Evolutionary conservation across 148 eudicot species (phyloP), one percentile per base, ranked within the genome.

Genomic region (Nyssa sinensis): DNA sequence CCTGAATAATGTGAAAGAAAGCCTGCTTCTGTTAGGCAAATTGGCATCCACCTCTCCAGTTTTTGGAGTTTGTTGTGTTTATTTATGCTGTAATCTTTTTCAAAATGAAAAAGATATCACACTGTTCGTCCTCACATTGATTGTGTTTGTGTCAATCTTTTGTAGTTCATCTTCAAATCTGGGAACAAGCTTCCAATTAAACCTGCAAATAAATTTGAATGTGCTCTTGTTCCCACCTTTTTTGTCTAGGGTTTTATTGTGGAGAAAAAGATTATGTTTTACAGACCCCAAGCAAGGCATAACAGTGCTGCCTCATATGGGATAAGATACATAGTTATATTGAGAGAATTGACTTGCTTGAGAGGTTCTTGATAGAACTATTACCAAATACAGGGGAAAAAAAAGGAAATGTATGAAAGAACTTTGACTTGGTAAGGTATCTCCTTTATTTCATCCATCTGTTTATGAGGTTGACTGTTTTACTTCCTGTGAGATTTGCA

Each of bases 11-110:
- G 70, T 27, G 73, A 77, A 62, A 76, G 63, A 58, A 77, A 79
- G 61, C 61, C 70, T 61, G 3, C 64, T 68, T 75, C 73, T 66
- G n/a, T 29, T 58, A 13, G 67, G 74, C 59, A 58, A 70, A 53
- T 41, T 35, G 13, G 55, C 55, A 27, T 47, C 59, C 58, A 55
- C 39, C 49, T 70, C 75, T 71, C 86, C 77, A 84, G 47, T 80
- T 84, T 55, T 78, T 72, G 80, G 84, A 65, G 76, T 74, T 74
- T 70, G 67, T 77, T 70, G 77, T 82, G 61, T 76, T 72, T 69
- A 66, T 80, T 75, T 72, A 72, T 72, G 76, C 57, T 80, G 82
- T 67, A 67, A 47, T 75, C 75, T 68, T 70, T 55, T 33, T 57
- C 29, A 69, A 30, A 77, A 77, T 19, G 59, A 33, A 74, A 66